phyloP scores from a whole-genome alignment of 1,284 basidiomycete genomes.

The Cutaneotrichosporon sp. region DNA sequence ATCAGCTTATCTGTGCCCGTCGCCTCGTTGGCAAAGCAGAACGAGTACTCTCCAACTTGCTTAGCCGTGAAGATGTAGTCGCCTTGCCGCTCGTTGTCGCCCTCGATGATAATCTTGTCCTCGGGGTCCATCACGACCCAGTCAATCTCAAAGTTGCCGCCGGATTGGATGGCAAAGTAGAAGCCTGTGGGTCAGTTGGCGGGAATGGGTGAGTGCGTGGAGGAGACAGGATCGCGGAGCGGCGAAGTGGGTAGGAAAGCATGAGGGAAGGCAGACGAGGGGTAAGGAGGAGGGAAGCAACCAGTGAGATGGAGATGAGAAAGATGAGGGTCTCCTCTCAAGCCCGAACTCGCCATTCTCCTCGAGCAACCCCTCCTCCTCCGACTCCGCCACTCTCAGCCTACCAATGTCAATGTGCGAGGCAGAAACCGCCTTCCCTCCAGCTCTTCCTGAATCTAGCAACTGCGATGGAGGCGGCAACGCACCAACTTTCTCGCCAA shows the following conservation, averaged over 20 bases:
- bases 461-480: slow-evolving; percentile 4
- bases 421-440: no score
- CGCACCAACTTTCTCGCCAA: slow-evolving; percentile 52
- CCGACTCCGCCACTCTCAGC: no score
- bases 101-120: slow-evolving; percentile 81
- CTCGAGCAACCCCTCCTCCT: no score
- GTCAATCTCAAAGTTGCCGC: slow-evolving; percentile 95
- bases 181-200: slow-evolving; percentile 45
- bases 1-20: slow-evolving; percentile 86
- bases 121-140: slow-evolving; percentile 88
- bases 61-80: slow-evolving; percentile 98
- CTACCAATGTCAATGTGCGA: no score
- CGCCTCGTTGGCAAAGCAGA: slow-evolving; percentile 98
- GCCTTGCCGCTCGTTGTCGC: slow-evolving; percentile 83
- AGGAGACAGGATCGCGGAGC: slow-evolving; percentile 13
- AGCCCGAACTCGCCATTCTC: no score
- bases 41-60: slow-evolving; percentile 85
- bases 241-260: background rate
- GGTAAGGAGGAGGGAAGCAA: no score
- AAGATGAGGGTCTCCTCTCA: no score
- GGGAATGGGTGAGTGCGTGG: background rate
- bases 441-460: no score
- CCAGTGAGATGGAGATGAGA: no score
- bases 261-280: no score
- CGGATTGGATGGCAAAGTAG: slow-evolving; percentile 80